phyloP scores from a whole-genome alignment of 306 rosid genomes.

The Myrica gale region DNA sequence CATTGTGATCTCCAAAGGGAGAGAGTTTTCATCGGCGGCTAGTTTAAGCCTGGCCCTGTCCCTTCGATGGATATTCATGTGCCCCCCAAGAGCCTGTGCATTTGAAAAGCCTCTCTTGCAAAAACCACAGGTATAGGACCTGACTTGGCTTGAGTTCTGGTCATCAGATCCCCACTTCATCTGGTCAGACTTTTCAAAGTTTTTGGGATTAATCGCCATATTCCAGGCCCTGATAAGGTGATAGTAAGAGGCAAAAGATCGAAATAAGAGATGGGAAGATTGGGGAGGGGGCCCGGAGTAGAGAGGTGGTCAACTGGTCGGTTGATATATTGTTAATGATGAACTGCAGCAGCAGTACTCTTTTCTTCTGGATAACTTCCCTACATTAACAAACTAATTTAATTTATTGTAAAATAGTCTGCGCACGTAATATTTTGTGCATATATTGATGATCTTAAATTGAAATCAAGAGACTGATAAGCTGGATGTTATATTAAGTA shows the following conservation, averaged over 20 bases:
- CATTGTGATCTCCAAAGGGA: constrained; percentile 36
- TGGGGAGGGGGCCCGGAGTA: neutral
- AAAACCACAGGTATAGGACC: constrained; percentile 55
- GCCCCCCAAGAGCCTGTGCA: constrained; percentile 87
- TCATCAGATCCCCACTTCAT: constrained; percentile 46
- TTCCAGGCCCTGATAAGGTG: constrained; percentile 15
- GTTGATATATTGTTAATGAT: constrained; percentile 15
- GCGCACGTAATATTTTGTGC: neutral
- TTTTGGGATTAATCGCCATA: constrained; percentile 38
- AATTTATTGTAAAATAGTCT: neutral
- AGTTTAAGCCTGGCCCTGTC: constrained; percentile 66
- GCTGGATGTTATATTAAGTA: too few relatives aligned
- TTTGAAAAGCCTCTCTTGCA: constrained; percentile 70
- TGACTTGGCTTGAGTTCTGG: constrained; percentile 13
- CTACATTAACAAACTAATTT: neutral
- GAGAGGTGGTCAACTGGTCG: constrained; percentile 29
- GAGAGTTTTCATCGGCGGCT: constrained; percentile 44
- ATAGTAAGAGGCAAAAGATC: constrained; percentile 16
- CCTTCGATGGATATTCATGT: constrained; percentile 78
- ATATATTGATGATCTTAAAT: neutral
- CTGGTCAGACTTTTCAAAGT: constrained; percentile 32
- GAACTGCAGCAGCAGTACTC: constrained; percentile 18
- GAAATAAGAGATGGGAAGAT: neutral
- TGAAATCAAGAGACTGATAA: too few relatives aligned
- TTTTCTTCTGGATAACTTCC: neutral